Evolutionary conservation across 2,329 filamentous ascomycete species (phyloP).

Genomic region (Fusarium humuli): DNA sequence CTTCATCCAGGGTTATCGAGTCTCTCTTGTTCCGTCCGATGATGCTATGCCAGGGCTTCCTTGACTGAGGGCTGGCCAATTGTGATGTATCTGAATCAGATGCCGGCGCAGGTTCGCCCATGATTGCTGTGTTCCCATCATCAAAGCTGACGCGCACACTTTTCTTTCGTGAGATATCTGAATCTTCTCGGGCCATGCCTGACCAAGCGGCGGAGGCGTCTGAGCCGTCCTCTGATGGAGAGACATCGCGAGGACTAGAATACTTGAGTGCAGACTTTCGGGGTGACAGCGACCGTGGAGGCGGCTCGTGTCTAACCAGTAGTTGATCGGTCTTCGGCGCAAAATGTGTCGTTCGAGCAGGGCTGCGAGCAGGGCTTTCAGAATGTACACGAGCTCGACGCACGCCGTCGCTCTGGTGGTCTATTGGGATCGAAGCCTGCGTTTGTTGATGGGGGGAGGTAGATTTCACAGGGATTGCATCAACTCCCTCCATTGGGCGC

Average conservation of each 20-base stretch:
- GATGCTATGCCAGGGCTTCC: conserved; percentile 64
- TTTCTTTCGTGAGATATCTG: conserved; percentile 65
- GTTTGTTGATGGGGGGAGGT: conserved; percentile 13
- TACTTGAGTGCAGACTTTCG: conserved; percentile 82
- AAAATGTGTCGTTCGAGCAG: conserved; percentile 75
- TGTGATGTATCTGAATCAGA: conserved; percentile 56
- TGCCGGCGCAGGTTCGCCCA: conserved; percentile 59
- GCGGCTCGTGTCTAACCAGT: conserved; percentile 74
- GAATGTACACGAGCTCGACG: conserved; percentile 57
- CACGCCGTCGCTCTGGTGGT: conserved; percentile 33
- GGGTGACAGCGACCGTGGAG: conserved; percentile 77
- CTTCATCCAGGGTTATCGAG: conserved; percentile 62
- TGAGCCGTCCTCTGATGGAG: conserved; percentile 63
- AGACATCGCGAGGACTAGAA: conserved; percentile 62
- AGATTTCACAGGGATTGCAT: conserved; percentile 51
- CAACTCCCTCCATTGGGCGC: conserved; percentile 43
- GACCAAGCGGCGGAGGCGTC: conserved; percentile 54
- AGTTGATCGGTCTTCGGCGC: conserved; percentile 66
- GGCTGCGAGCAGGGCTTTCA: conserved; percentile 74
- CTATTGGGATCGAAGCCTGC: conserved; percentile 2
- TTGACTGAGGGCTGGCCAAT: conserved; percentile 52
- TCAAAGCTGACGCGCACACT: conserved; percentile 82
- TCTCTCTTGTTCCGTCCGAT: conserved; percentile 63
- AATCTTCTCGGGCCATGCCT: conserved; percentile 53
- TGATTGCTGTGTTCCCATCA: conserved; percentile 68